phyloP scores from a whole-genome alignment of 1,284 basidiomycete genomes.

The Hemileia vastatrix region DNA sequence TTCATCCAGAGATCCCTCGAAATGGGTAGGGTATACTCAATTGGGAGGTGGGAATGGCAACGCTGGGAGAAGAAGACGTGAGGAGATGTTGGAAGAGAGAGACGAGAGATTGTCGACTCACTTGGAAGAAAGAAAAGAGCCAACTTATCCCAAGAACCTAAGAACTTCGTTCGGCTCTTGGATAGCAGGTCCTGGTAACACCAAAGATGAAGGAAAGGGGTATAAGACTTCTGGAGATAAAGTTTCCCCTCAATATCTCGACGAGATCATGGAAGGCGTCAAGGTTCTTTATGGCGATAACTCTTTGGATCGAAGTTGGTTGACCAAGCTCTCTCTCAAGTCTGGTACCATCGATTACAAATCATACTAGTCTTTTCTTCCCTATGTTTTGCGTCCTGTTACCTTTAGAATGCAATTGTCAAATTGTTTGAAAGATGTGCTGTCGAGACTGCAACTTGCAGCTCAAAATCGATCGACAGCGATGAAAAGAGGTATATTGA shows the following conservation, averaged over 20 bases:
- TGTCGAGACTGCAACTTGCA: no score
- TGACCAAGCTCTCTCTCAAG: not conserved
- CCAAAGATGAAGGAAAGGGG: not conserved
- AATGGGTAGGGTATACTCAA: not conserved
- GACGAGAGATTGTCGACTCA: no score
- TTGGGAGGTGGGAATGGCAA: not conserved
- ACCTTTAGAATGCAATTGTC: no score
- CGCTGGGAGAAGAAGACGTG: no score
- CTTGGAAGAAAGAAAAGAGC: not conserved
- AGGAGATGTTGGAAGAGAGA: no score
- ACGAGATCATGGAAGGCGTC: not conserved
- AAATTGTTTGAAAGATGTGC: no score
- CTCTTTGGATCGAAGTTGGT: not conserved
- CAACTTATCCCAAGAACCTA: not conserved
- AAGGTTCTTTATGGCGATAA: not conserved
- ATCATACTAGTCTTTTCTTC: not conserved
- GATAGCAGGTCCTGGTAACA: not conserved
- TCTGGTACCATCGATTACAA: not conserved
- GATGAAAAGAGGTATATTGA: no score
- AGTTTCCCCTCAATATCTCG: not conserved
- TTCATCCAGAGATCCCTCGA: not conserved
- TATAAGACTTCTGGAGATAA: not conserved
- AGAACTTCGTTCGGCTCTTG: not conserved
- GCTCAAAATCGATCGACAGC: no score
- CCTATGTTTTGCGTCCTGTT: no score